These are phyloP conservation scores for Fusarium verticillioides DNA, from an alignment of 2,329 filamentous ascomycete species.

Conservation along the genomic window DNA sequence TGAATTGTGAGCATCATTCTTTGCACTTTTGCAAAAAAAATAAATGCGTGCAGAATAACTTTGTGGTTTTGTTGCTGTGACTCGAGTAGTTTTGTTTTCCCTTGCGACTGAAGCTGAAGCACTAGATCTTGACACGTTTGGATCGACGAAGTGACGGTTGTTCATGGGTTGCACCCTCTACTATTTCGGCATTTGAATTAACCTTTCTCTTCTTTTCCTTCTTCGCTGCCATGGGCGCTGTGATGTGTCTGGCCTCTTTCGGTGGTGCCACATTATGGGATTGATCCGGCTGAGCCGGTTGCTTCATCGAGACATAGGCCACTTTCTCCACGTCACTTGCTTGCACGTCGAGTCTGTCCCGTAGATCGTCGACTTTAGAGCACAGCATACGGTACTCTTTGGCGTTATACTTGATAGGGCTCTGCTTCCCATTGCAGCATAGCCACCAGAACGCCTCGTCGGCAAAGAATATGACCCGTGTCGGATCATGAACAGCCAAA, in stretches of 20 bases:
- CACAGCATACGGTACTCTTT: conserved; percentile 74
- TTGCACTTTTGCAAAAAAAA: background rate
- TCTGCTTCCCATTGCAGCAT: conserved; percentile 62
- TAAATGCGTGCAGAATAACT: background rate
- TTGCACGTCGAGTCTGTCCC: conserved; percentile 61
- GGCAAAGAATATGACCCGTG: conserved; percentile 76
- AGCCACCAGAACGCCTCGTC: conserved; percentile 84
- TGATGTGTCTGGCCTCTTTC: conserved; percentile 16
- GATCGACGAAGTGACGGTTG: conserved; percentile 38
- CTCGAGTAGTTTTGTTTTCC: background rate
- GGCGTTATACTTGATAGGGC: conserved; percentile 73
- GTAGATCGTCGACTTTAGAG: conserved; percentile 54
- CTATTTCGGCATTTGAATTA: conserved; percentile 1
- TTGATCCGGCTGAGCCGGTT: conserved; percentile 30
- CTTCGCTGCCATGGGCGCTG: background rate
- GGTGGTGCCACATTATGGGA: conserved; percentile 1
- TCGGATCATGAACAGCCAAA: conserved; percentile 71
- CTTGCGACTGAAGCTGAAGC: background rate
- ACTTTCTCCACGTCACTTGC: conserved; percentile 76
- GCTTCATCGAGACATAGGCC: conserved; percentile 73
- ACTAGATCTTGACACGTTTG: conserved; percentile 38
- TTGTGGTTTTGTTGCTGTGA: background rate
- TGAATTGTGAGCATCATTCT: background rate
- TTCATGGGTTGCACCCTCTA: conserved; percentile 26
- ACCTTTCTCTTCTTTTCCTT: conserved; percentile 41